A percentile compares a stretch with the other conserved stretches of the same genome.
Evolutionary conservation across 2,329 filamentous ascomycete species (phyloP).

Genomic region (Bisporella sp.): DNA sequence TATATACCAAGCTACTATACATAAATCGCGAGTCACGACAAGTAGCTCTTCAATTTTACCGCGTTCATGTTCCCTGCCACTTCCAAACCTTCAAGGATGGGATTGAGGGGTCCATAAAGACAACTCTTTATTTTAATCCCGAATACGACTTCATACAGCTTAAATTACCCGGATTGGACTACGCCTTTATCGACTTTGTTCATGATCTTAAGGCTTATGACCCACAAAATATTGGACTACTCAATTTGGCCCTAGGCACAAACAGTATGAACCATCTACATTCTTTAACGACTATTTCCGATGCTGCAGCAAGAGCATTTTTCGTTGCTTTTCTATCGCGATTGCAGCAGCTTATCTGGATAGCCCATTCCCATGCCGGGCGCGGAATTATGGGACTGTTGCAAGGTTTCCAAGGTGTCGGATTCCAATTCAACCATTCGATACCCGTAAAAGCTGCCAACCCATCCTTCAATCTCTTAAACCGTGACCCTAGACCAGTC

Average conservation of each 20-base stretch:
- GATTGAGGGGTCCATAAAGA: background rate
- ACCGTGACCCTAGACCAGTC: background rate
- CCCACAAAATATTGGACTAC: conserved; percentile 1
- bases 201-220: conserved; percentile 2
- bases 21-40: no score
- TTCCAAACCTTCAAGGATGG: background rate
- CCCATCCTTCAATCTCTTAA: no score
- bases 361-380: no score
- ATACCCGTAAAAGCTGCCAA: no score
- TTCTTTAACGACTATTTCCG: conserved; percentile 2
- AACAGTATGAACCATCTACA: background rate
- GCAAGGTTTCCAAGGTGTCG: no score
- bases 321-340: no score
- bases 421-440: no score
- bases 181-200: background rate
- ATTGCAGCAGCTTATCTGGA: no score
- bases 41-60: no score
- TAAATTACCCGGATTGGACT: background rate
- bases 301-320: background rate
- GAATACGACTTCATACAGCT: conserved; percentile 2
- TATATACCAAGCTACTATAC: no score
- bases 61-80: no score
- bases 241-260: background rate
- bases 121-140: conserved; percentile 1
- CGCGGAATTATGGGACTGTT: no score